Conservation (phyloP, 306 rosid genomes). For the Betula pendula region DNA sequence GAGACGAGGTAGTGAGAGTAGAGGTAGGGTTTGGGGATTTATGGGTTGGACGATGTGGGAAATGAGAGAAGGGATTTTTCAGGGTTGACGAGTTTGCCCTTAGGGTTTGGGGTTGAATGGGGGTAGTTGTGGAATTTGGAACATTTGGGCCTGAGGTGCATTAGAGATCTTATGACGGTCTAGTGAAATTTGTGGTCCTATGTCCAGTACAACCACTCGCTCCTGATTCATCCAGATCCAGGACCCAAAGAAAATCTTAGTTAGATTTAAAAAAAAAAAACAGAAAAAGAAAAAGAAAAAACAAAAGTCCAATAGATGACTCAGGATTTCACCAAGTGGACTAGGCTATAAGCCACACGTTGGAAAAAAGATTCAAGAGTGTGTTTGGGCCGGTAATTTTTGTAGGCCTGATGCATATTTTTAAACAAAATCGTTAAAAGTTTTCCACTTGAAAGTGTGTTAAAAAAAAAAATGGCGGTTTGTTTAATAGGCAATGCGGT, state of each 20-base stretch:
- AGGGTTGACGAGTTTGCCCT: slow-evolving; percentile 35
- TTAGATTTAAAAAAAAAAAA: no score
- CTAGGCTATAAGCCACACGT: no score
- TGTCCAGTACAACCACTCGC: neutral
- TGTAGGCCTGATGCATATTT: no score
- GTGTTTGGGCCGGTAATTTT: no score
- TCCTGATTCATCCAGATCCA: neutral
- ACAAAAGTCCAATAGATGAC: no score
- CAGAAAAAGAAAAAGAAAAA: no score
- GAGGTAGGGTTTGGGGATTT: slow-evolving; percentile 35
- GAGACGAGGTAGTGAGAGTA: neutral
- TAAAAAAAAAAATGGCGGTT: no score
- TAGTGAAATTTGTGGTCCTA: neutral
- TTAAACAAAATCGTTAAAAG: no score
- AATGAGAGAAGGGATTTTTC: neutral
- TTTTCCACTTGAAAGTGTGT: no score
- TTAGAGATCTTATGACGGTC: neutral
- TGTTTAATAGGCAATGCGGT: no score
- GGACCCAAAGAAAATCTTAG: neutral
- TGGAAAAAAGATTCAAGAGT: no score
- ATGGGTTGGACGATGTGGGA: slow-evolving; percentile 1
- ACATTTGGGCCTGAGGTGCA: neutral
- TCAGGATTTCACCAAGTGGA: no score
- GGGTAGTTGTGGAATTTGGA: slow-evolving; percentile 15
- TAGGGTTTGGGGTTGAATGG: slow-evolving; percentile 28